Conservation (phyloP, 176 grass and related monocot species). For the Eragrostis nindensis region DNA sequence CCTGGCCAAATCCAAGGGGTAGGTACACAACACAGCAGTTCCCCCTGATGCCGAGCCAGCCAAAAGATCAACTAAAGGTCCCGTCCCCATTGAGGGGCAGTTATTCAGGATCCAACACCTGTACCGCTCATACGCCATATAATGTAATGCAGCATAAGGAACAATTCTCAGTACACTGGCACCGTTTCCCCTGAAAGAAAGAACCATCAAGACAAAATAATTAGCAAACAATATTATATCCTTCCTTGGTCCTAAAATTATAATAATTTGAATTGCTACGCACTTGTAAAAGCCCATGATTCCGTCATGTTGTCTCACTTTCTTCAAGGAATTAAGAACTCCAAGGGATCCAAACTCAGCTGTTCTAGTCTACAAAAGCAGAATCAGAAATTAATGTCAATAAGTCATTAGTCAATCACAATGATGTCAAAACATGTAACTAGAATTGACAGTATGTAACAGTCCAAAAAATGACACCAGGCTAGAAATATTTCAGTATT, state of each 20-base stretch:
- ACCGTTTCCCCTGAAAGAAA: constrained; percentile 82
- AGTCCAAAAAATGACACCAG: constrained; percentile 25
- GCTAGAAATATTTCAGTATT: background rate
- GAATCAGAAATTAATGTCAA: constrained; percentile 33
- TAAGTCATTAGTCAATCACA: background rate
- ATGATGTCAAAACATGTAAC: constrained; percentile 23
- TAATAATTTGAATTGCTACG: constrained; percentile 28
- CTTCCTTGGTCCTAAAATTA: background rate
- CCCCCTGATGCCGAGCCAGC: constrained; percentile 91
- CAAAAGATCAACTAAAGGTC: constrained; percentile 86
- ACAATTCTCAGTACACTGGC: constrained; percentile 94
- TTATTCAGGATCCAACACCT: constrained; percentile 92
- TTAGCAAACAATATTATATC: constrained; percentile 24
- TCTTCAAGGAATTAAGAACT: constrained; percentile 74
- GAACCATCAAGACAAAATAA: constrained; percentile 32
- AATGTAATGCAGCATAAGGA: constrained; percentile 96
- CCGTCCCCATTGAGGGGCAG: constrained; percentile 70
- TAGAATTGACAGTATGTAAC: constrained; percentile 14
- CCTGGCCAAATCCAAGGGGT: constrained; percentile 92
- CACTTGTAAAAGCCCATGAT: constrained; percentile 94
- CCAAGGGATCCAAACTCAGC: constrained; percentile 85
- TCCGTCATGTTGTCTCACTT: constrained; percentile 79
- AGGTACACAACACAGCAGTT: constrained; percentile 92
- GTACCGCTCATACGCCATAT: constrained; percentile 94
- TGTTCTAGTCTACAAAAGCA: constrained; percentile 73